These are phyloP conservation scores for Gnaphalium uliginosum DNA, from an alignment of 129 eudicot genomes.

Conservation along the genomic window DNA sequence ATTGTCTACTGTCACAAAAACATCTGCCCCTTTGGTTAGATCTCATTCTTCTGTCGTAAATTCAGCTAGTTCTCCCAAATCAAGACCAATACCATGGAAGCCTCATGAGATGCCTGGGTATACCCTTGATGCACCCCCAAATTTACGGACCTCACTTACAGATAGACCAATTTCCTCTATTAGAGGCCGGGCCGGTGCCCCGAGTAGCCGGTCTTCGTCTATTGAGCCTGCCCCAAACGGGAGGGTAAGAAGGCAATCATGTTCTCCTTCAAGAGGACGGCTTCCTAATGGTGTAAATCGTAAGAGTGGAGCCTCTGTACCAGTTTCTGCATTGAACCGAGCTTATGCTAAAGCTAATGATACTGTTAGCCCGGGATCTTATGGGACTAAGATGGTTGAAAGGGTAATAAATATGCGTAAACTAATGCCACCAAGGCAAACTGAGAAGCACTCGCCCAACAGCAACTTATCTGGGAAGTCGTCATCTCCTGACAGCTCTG, in stretches of 20 bases:
- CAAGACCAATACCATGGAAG: slow-evolving; percentile 84
- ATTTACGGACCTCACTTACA: slow-evolving; percentile 73
- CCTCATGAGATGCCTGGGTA: slow-evolving; percentile 99
- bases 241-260: slow-evolving; percentile 80
- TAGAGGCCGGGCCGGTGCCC: slow-evolving; percentile 86
- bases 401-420: slow-evolving; percentile 88
- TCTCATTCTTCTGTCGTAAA: slow-evolving; percentile 43
- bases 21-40: slow-evolving; percentile 46
- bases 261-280: slow-evolving; percentile 94
- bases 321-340: slow-evolving; percentile 73
- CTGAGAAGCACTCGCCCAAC: slow-evolving; percentile 71
- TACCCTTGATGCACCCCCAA: slow-evolving; percentile 88
- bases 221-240: slow-evolving; percentile 74
- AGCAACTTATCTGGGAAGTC: slow-evolving; percentile 79
- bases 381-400: slow-evolving; percentile 93
- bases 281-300: slow-evolving; percentile 66
- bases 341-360: slow-evolving; percentile 84
- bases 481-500: slow-evolving; percentile 81
- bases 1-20: slow-evolving; percentile 39
- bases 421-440: slow-evolving; percentile 79
- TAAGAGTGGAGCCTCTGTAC: slow-evolving; percentile 81
- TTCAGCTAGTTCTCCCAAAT: slow-evolving; percentile 57
- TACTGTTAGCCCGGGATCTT: slow-evolving; percentile 65
- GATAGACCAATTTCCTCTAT: slow-evolving; percentile 75
- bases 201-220: slow-evolving; percentile 76